Percentiles rank a stretch among this genome's conserved stretches.
Conservation (phyloP, 257 asterid genomes). For the Solanum chiquidenum region DNA sequence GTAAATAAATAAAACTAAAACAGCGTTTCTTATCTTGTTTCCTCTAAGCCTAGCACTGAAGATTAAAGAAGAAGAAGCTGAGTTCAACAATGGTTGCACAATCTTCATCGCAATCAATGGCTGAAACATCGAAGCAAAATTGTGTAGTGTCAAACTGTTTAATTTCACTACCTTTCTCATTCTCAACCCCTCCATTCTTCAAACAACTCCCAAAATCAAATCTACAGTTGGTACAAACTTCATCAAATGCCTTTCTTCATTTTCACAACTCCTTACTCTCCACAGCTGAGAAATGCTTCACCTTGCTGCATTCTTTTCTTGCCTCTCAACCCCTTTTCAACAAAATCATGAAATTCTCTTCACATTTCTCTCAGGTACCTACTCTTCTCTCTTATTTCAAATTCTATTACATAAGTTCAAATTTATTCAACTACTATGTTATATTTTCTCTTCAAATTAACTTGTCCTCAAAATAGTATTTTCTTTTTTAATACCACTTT, state of each 20-base stretch:
- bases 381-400: not conserved
- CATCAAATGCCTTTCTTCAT: conserved; percentile 33
- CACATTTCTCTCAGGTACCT: conserved; percentile 40
- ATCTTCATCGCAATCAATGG: conserved; percentile 8
- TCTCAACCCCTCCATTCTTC: conserved; percentile 31
- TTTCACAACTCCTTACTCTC: conserved; percentile 27
- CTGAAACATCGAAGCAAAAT: conserved; percentile 1
- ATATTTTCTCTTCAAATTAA: not conserved
- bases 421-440: not conserved
- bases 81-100: conserved; percentile 4
- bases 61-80: not conserved
- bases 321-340: conserved; percentile 32
- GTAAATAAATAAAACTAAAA: not conserved
- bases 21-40: conserved; percentile 18
- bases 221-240: conserved; percentile 15
- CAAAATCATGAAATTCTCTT: conserved; percentile 28
- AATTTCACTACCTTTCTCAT: conserved; percentile 28
- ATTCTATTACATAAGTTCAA: not conserved
- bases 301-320: conserved; percentile 21
- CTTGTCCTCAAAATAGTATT: not conserved
- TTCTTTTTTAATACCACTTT: not conserved
- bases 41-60: not conserved
- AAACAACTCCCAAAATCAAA: conserved; percentile 28
- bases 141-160: conserved; percentile 11
- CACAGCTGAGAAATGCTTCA: conserved; percentile 26